Evolutionary conservation across 345 rosid genomes (phyloP).

Genomic region (Arabidopsis thaliana): DNA sequence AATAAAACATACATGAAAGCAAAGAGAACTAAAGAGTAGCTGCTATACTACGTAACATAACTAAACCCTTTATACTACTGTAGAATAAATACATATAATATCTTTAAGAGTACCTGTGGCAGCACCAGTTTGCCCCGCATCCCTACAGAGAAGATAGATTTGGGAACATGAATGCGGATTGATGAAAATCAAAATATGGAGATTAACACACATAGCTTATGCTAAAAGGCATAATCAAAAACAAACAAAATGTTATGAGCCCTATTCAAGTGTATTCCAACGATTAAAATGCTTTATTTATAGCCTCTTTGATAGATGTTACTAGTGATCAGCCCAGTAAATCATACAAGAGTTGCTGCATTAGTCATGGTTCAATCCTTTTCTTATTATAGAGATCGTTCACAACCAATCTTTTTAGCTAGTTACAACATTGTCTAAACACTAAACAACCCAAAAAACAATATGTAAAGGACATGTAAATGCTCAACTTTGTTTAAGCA

Average conservation of each 20-base stretch:
- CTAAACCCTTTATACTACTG: conserved; percentile 13
- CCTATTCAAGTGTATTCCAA: neutral
- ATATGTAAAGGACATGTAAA: neutral
- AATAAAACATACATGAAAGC: neutral
- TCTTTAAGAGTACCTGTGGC: conserved; percentile 50
- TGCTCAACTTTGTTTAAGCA: neutral
- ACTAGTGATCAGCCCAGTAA: conserved; percentile 5
- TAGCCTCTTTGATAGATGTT: neutral
- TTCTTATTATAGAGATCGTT: conserved; percentile 1
- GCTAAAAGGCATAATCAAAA: neutral
- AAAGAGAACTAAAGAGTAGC: neutral
- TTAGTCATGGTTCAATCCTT: conserved; percentile 1
- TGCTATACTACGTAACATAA: conserved; percentile 17
- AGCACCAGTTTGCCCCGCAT: conserved; percentile 57
- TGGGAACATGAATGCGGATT: neutral
- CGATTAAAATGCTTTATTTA: neutral
- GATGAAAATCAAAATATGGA: neutral
- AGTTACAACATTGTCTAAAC: conserved; percentile 9
- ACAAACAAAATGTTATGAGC: neutral
- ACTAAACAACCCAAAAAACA: neutral
- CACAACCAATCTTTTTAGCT: conserved; percentile 14
- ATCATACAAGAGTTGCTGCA: conserved; percentile 14
- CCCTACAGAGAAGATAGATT: conserved; percentile 50
- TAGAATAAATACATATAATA: neutral
- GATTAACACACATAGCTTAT: neutral